Base-by-base conservation (phyloP, 129 eudicot species). In the Pittosporum tobira region DNA sequence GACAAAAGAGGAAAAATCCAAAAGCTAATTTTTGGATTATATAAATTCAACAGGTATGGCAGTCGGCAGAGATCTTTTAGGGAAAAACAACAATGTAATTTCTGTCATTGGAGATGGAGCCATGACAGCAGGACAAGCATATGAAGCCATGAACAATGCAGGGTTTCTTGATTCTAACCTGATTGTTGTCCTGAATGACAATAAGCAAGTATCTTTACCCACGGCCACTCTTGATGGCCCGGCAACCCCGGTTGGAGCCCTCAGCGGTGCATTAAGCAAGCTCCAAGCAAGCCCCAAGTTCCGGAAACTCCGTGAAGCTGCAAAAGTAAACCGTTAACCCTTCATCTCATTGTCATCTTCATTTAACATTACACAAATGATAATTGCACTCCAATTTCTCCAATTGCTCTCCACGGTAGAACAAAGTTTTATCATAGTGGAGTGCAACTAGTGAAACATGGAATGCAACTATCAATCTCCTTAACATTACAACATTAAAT, bases 81-180 rank as follows among this genome's bases (percentile, higher is more conserved):
- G 96, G 45, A 84, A 80, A 54, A 71, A 73, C 65, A 88, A 88
- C 76, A 80, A 38, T 55, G 96, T 88, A n/a, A 71, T 88, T 22
- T 68, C 94, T 12, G 88, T 88, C 59, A 88, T 88, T n/a, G 96
- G 96, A 60, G 96, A 88, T 57, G 96, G 96, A 16, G 94, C 94
- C 20, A 88, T 88, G 96, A 88, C 94, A 3, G 96, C 96, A n/a
- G n/a, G n/a, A n/a, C n/a, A n/a, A n/a, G n/a, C n/a, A n/a, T n/a
- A n/a, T n/a, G n/a, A n/a, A n/a, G n/a, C n/a, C n/a, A n/a, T n/a
- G n/a, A n/a, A n/a, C n/a, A n/a, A n/a, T n/a, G n/a, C n/a, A n/a
- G n/a, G 96, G 2, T 88, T 61, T 23, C 76, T 88, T 16, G 96
- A 88, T 51, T 63, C 96, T 7, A 81, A 88, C 64, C 70, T 88